Evolutionary conservation across 108 stramenopile species (phyloP).

Genomic region (Bacterosira constricta): DNA sequence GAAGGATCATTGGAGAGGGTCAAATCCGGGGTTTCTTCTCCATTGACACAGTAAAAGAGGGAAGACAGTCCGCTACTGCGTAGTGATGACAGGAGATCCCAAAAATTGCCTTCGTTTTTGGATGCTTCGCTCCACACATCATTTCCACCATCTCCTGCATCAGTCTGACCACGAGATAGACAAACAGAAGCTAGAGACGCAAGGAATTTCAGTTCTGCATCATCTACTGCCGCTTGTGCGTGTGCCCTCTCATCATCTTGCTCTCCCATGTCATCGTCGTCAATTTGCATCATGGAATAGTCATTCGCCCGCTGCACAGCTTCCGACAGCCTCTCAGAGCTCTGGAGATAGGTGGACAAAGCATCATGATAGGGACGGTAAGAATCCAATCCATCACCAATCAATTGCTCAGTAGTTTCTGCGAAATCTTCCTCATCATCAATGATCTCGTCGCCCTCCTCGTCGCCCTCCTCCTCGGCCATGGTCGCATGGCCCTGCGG

Average conservation of each 20-base stretch:
- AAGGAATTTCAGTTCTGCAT: constrained; percentile 61
- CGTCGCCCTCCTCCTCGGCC: neutral
- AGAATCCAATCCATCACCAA: constrained; percentile 19
- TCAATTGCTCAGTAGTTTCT: neutral
- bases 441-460: neutral
- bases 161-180: constrained; percentile 11
- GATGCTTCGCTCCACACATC: constrained; percentile 5
- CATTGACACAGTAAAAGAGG: constrained; percentile 52
- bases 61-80: constrained; percentile 54
- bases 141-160: neutral
- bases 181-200: constrained; percentile 10
- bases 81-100: constrained; percentile 57
- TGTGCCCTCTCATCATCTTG: constrained; percentile 1
- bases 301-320: constrained; percentile 14
- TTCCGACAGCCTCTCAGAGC: constrained; percentile 45
- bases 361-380: constrained; percentile 71
- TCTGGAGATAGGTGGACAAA: constrained; percentile 48
- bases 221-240: constrained; percentile 29
- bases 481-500: neutral
- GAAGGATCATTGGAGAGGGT: constrained; percentile 44
- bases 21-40: constrained; percentile 29
- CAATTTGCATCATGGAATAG: constrained; percentile 15
- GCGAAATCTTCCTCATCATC: neutral
- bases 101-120: constrained; percentile 65
- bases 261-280: constrained; percentile 5